These are phyloP conservation scores for Cyclotella distinguenda DNA, from an alignment of 108 stramenopile genomes.

Conservation along the genomic window DNA sequence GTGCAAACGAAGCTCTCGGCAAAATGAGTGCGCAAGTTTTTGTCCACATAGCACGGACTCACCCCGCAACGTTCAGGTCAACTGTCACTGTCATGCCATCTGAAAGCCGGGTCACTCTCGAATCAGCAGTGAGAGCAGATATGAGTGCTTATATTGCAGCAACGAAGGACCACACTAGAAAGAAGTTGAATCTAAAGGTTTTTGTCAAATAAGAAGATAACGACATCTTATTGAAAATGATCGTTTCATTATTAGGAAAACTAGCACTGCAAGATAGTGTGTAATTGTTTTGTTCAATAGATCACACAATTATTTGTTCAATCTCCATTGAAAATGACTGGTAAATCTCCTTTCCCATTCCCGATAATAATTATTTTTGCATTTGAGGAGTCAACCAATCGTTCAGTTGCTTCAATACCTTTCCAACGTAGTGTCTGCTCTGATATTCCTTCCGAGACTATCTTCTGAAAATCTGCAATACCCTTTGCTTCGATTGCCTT, in stretches of 20 bases:
- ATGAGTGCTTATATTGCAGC: slow-evolving; percentile 76
- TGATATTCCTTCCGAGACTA: slow-evolving; percentile 49
- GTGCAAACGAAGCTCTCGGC: slow-evolving; percentile 54
- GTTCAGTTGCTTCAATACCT: slow-evolving; percentile 59
- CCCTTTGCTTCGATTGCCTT: slow-evolving; percentile 58
- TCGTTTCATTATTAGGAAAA: neutral
- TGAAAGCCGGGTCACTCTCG: slow-evolving; percentile 63
- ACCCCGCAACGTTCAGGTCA: slow-evolving; percentile 71
- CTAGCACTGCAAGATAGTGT: too few species aligned
- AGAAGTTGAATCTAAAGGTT: slow-evolving; percentile 74
- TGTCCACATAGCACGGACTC: slow-evolving; percentile 64
- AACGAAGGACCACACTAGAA: slow-evolving; percentile 54
- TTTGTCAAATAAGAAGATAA: slow-evolving; percentile 42
- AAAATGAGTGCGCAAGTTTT: slow-evolving; percentile 79
- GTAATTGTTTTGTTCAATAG: slow-evolving; percentile 4
- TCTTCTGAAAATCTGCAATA: slow-evolving; percentile 58
- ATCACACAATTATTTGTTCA: neutral
- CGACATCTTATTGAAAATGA: too few species aligned
- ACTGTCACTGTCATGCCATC: slow-evolving; percentile 52
- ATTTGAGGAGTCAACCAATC: slow-evolving; percentile 41
- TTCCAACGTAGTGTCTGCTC: slow-evolving; percentile 47
- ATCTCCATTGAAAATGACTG: slow-evolving; percentile 45
- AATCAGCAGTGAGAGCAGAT: slow-evolving; percentile 81
- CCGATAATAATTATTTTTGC: slow-evolving; percentile 58
- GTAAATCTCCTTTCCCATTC: slow-evolving; percentile 40